Base-by-base conservation (phyloP, 2,329 filamentous ascomycete species). In the Hymenotorrendiella dingleyae region DNA sequence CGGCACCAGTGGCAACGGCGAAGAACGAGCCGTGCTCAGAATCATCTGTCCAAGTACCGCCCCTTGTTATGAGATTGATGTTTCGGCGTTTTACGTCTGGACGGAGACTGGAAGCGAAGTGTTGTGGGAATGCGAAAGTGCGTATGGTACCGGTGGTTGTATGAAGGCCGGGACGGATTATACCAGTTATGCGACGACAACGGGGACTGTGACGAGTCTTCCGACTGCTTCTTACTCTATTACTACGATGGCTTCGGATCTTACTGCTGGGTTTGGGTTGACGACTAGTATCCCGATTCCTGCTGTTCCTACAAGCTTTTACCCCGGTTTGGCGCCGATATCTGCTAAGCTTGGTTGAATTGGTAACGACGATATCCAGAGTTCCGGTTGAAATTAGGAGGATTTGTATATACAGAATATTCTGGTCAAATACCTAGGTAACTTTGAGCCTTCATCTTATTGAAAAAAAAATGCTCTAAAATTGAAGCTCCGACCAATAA, bases 11-110 rank as follows among this genome's bases (percentile, higher is more conserved):
- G 47, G 58, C 55, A 16, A 49, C 65, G 47, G 52, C 3, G 45
- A 37, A n/a, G 36, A 43, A 2, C 69, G 77, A 20, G 74, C 72
- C 0, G 74, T 76, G 1, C 64, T 81, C 50, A 71, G 73, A 47
- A 59, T 77, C 21, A 55, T 67, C 16, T 80, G 76, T 49, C 68
- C 74, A 0, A 64, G 70, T 36, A 63, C 55, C 2, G 67, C 66
- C 2, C 75, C 75, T 11, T 80, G 76, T 63, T 70, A 65, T 4
- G 68, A 69, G 29, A 67, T 79, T 47, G 65, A 61, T 14, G 67
- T 79, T 45, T 59, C 62, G 5, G 67, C 74, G 52, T 70, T 78
- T 50, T 61, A 65, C 32, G 73, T 79, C 57, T 74, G 71, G 71
- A 74, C 72, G 3, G 70, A 74, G 40, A 46, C 58, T 0, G 70